phyloP scores from a whole-genome alignment of 352 stramenopile species.

The Globisporangium heterothallicum region DNA sequence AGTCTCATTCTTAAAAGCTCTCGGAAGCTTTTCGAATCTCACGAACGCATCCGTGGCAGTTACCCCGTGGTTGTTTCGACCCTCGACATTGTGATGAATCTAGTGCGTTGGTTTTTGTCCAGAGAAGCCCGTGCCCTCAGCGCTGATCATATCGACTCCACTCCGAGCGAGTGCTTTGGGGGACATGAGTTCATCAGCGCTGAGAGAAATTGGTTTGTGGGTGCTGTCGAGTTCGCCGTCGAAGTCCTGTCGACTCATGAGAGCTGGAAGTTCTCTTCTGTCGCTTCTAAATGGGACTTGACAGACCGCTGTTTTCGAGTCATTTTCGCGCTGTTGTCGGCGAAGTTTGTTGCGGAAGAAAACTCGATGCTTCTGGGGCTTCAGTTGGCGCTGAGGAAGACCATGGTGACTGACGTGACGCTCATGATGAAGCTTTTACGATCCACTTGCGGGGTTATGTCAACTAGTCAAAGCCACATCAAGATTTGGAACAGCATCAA shows the following conservation, averaged over 20 bases:
- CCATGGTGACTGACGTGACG: slow-evolving; percentile 42
- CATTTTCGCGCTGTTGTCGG: slow-evolving; percentile 38
- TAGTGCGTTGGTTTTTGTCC: slow-evolving; percentile 54
- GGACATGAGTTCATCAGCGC: slow-evolving; percentile 12
- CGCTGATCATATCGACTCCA: slow-evolving; percentile 6
- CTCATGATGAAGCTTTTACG: slow-evolving; percentile 59
- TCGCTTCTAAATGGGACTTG: slow-evolving; percentile 35
- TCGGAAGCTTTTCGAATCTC: slow-evolving; percentile 56
- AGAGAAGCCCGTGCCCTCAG: slow-evolving; percentile 30
- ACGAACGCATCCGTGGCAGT: slow-evolving; percentile 41
- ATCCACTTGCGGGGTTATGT: slow-evolving; percentile 27
- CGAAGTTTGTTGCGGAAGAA: slow-evolving; percentile 27
- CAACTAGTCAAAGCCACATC: slow-evolving; percentile 8
- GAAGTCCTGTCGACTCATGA: slow-evolving; percentile 57
- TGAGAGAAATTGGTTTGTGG: slow-evolving; percentile 43
- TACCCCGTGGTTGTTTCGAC: slow-evolving; percentile 51
- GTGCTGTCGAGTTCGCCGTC: slow-evolving; percentile 47
- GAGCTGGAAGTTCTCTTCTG: slow-evolving; percentile 51
- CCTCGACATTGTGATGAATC: slow-evolving; percentile 47
- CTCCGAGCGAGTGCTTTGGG: neutral
- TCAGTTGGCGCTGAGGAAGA: slow-evolving; percentile 38
- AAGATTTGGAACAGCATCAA: slow-evolving; percentile 14
- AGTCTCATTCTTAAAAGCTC: slow-evolving; percentile 42
- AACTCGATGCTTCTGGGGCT: slow-evolving; percentile 44
- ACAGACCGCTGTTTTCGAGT: slow-evolving; percentile 48